Evolutionary conservation across 2,329 filamentous ascomycete genomes (phyloP).

Genomic region (Didymosphaeria variabile): DNA sequence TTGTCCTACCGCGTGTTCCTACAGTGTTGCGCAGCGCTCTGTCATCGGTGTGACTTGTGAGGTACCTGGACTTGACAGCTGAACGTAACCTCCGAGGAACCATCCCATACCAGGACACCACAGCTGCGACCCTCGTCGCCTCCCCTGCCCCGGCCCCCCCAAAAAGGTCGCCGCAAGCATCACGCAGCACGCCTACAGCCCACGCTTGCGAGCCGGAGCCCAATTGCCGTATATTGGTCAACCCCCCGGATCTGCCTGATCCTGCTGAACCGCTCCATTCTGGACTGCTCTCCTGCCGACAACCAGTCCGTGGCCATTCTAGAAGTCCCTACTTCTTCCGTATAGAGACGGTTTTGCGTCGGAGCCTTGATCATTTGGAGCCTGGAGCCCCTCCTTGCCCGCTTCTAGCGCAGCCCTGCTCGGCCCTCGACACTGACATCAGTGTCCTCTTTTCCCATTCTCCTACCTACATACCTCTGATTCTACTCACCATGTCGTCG

Average conservation of each 20-base stretch:
- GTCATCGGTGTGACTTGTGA: slow-evolving; percentile 29
- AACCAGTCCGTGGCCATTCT: slow-evolving; percentile 32
- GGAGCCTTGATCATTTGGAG: slow-evolving; percentile 40
- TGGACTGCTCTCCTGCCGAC: slow-evolving; percentile 37
- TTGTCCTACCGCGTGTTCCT: slow-evolving; percentile 20
- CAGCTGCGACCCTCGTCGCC: slow-evolving; percentile 22
- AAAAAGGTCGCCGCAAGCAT: slow-evolving; percentile 43
- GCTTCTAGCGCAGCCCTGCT: slow-evolving; percentile 42
- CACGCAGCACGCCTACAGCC: slow-evolving; percentile 39
- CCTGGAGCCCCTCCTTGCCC: slow-evolving; percentile 42
- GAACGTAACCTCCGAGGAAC: slow-evolving; percentile 18
- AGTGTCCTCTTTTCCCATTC: slow-evolving; percentile 46
- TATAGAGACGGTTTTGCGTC: slow-evolving; percentile 31
- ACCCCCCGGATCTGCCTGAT: slow-evolving; percentile 44
- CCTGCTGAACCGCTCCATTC: slow-evolving; percentile 35
- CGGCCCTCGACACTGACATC: slow-evolving; percentile 49
- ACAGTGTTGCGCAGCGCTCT: slow-evolving; percentile 31
- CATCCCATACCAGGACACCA: slow-evolving; percentile 20
- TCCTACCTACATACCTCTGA: slow-evolving; percentile 29
- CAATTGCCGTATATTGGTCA: slow-evolving; percentile 51
- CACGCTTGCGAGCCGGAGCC: slow-evolving; percentile 30
- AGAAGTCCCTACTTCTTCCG: slow-evolving; percentile 37
- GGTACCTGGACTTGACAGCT: slow-evolving; percentile 33
- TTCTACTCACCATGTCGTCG: slow-evolving; percentile 43
- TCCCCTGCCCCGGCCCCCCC: slow-evolving; percentile 30